phyloP scores from a whole-genome alignment of 208 protist genomes.

The Leishmania tarentolae region DNA sequence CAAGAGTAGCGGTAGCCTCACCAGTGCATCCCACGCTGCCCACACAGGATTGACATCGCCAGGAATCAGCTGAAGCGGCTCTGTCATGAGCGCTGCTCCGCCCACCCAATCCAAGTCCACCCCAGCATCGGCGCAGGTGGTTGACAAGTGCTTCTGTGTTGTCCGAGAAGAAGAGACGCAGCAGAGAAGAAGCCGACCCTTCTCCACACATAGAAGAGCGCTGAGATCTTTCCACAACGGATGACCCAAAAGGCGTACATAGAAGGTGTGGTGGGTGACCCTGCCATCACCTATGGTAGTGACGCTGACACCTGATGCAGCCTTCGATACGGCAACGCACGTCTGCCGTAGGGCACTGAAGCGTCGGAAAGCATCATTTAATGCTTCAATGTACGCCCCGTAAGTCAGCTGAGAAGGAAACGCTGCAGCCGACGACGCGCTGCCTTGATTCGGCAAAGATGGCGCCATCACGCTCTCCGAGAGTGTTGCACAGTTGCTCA shows the following conservation, averaged over 20 bases:
- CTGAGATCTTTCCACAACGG: constrained; percentile 54
- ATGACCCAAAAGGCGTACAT: constrained; percentile 51
- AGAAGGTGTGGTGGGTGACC: constrained; percentile 40
- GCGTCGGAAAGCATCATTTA: constrained; percentile 27
- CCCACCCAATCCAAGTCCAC: constrained; percentile 57
- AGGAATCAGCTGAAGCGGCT: constrained; percentile 29
- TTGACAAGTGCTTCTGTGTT: constrained; percentile 58
- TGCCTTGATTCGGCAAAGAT: neutral
- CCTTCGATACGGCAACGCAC: neutral
- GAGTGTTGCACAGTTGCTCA: constrained; percentile 31
- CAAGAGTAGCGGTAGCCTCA: constrained; percentile 46
- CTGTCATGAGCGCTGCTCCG: constrained; percentile 51
- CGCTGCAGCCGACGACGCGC: neutral
- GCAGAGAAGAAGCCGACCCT: constrained; percentile 56
- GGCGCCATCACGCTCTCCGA: constrained; percentile 2
- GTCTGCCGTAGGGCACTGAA: constrained; percentile 20
- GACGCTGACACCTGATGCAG: neutral
- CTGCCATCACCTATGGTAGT: neutral
- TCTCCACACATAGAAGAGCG: constrained; percentile 60
- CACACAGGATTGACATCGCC: constrained; percentile 55
- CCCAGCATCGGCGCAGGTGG: constrained; percentile 20
- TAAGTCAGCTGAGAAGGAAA: constrained; percentile 12
- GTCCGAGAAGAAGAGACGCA: constrained; percentile 57
- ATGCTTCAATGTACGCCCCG: constrained; percentile 26
- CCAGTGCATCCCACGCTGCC: constrained; percentile 53